Evolutionary conservation across 257 asterid species (phyloP).

Genomic region (Lavandula angustifolia): DNA sequence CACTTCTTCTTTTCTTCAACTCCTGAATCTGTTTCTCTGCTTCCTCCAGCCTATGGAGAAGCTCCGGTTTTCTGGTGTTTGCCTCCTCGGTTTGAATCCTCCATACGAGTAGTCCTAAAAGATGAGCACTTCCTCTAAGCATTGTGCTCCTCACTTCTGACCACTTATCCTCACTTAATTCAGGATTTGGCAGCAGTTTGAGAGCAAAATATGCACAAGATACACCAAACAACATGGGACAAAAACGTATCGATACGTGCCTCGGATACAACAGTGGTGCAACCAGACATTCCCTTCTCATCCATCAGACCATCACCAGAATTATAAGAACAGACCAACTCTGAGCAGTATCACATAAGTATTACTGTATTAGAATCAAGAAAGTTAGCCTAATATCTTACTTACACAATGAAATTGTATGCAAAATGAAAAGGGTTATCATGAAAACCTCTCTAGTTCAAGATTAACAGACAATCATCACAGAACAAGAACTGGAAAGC

Average conservation of each 20-base stretch:
- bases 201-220: conserved; percentile 79
- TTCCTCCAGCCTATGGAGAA: conserved; percentile 51
- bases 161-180: conserved; percentile 49
- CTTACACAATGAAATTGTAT: no score
- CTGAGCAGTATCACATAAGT: conserved; percentile 27
- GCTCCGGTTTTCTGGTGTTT: conserved; percentile 32
- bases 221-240: conserved; percentile 66
- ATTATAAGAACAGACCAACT: conserved; percentile 23
- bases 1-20: conserved; percentile 66
- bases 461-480: background rate
- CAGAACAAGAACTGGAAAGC: background rate
- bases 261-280: conserved; percentile 38
- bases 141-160: conserved; percentile 51
- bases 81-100: conserved; percentile 48
- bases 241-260: conserved; percentile 48
- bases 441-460: background rate
- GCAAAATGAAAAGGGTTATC: background rate
- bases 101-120: conserved; percentile 74
- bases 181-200: conserved; percentile 52
- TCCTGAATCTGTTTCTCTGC: conserved; percentile 54
- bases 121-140: conserved; percentile 74
- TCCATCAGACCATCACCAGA: conserved; percentile 47
- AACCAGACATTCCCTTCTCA: conserved; percentile 49
- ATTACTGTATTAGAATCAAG: background rate
- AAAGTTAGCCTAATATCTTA: no score